Percentiles rank a stretch among this genome's conserved stretches.
Conservation (phyloP, 108 stramenopile genomes). For the Aurantiochytrium sp. region DNA sequence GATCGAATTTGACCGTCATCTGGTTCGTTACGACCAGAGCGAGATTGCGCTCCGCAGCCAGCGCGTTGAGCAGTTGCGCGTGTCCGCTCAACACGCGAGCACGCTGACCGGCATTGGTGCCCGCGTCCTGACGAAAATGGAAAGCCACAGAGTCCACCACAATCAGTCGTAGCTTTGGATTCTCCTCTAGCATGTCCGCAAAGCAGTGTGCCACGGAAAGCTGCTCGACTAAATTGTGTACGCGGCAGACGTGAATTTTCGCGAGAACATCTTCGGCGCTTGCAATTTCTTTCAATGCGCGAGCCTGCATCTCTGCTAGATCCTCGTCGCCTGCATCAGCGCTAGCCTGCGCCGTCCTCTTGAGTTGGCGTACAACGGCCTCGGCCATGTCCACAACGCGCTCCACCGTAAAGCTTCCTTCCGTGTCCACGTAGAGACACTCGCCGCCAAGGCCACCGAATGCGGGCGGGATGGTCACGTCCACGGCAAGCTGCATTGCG, state of each 20-base stretch:
- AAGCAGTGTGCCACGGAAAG: conserved; percentile 57
- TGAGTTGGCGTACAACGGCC: conserved; percentile 55
- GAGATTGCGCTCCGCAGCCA: conserved; percentile 56
- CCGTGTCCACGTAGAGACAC: conserved; percentile 77
- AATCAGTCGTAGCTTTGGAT: conserved; percentile 58
- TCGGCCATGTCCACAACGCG: conserved; percentile 68
- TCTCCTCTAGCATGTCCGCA: neutral
- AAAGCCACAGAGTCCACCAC: conserved; percentile 88
- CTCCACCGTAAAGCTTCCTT: conserved; percentile 78
- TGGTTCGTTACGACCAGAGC: conserved; percentile 86
- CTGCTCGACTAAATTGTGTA: conserved; percentile 72
- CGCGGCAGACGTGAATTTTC: conserved; percentile 81
- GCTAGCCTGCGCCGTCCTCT: conserved; percentile 46
- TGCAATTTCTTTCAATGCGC: neutral
- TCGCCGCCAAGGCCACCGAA: conserved; percentile 79
- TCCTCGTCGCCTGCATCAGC: conserved; percentile 1
- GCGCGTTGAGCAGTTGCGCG: conserved; percentile 59
- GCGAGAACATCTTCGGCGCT: conserved; percentile 51
- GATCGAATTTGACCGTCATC: conserved; percentile 69
- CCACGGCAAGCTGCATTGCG: conserved; percentile 81
- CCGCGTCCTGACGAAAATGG: conserved; percentile 66
- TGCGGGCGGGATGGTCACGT: conserved; percentile 61
- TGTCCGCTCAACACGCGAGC: conserved; percentile 57
- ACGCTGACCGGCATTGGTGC: conserved; percentile 46
- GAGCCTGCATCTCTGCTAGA: neutral